Base-by-base conservation (phyloP, 176 grass and related monocot genomes). In the Ananas comosus region DNA sequence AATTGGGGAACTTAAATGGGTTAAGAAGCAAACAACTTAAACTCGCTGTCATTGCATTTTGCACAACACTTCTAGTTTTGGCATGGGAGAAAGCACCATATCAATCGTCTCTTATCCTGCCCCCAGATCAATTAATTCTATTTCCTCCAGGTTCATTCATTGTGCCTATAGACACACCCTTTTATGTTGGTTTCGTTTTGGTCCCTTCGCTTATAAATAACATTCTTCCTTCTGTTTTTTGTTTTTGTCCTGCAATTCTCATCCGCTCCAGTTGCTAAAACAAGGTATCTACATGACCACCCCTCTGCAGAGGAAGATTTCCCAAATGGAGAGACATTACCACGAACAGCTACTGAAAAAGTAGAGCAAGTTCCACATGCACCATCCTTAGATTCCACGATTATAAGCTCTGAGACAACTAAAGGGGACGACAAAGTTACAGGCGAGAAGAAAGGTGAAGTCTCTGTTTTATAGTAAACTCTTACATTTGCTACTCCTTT, bases 21-120 rank as follows among this genome's bases (percentile, higher is more conserved):
- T 52, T 92, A 86, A 85, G 76, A 77, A 84, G 81, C 70, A 96
- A 89, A 68, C 88, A 86, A 53, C 74, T 96, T 80, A 92, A 87
- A 51, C 76, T 92, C 68, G 71, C 81, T 50, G 71, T 87, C 67
- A 58, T 96, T 73, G 53, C 83, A 65, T 69, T 90, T 51, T 90
- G 85, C 76, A 81, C 87, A 25, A 65, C 83, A 48, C 86, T 88
- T 88, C 70, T 92, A 87, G 79, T 96, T 67, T 96, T 83, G 86
- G 91, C 85, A 80, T 96, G 93, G 93, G 93, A 96, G 73, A 87
- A 82, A 65, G 74, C 81, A 56, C 70, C 86, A 63, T 83, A 82
- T 70, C 81, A 70, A 25, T 42, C 51, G 67, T 59, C 80, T 57
- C 78, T 85, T 53, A 58, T 79, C 65, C 75, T 72, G 51, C 81